These are phyloP conservation scores for Coccinonectria pachysandricola DNA, from an alignment of 2,329 filamentous ascomycete genomes.

Conservation along the genomic window DNA sequence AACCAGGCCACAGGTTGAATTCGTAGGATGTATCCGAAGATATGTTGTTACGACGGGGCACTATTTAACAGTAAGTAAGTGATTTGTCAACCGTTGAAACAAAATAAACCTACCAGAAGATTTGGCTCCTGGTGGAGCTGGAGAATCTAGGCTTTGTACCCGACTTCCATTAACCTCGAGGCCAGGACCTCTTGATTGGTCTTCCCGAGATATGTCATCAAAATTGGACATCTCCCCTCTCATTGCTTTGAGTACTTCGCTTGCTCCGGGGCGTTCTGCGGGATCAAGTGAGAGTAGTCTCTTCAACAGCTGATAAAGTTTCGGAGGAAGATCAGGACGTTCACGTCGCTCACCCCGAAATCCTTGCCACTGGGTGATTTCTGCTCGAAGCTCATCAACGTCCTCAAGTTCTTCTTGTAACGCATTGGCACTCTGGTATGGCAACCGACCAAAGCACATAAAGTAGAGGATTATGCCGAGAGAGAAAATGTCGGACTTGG, in stretches of 20 bases:
- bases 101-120: conserved; percentile 27
- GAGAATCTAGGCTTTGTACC: conserved; percentile 47
- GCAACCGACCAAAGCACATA: conserved; percentile 85
- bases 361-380: conserved; percentile 80
- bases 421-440: conserved; percentile 74
- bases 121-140: conserved; percentile 38
- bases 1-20: conserved; percentile 8
- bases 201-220: conserved; percentile 29
- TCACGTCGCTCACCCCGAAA: conserved; percentile 68
- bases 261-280: conserved; percentile 67
- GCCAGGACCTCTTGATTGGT: conserved; percentile 24
- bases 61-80: conserved; percentile 20
- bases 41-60: too few species aligned
- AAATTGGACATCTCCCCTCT: conserved; percentile 49
- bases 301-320: conserved; percentile 77
- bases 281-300: conserved; percentile 71
- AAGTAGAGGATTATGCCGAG: conserved; percentile 98
- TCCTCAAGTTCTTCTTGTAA: conserved; percentile 89
- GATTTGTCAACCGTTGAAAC: conserved; percentile 11
- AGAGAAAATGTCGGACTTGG: conserved; percentile 97
- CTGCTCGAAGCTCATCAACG: conserved; percentile 69
- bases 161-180: conserved; percentile 33
- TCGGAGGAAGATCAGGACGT: conserved; percentile 72
- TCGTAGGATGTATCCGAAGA: conserved; percentile 18
- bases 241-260: conserved; percentile 72